Evolutionary conservation across 805 yeast genomes (phyloP).

Genomic region (Saccharomycopsis sp.): DNA sequence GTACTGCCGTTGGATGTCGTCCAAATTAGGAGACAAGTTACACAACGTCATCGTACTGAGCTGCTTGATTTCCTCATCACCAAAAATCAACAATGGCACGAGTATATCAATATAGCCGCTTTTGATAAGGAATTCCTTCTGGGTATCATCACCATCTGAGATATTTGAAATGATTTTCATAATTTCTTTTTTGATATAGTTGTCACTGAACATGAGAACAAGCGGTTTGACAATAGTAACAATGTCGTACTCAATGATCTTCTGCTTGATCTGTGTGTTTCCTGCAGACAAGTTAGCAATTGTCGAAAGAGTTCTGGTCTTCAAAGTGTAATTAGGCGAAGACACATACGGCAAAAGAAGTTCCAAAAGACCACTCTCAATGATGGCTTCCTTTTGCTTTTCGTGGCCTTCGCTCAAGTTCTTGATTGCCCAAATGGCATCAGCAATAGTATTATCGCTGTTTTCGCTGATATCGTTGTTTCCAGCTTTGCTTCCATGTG

Average conservation of each 20-base stretch:
- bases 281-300: conserved; percentile 19
- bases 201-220: conserved; percentile 20
- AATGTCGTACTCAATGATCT: conserved; percentile 15
- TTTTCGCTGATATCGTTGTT: background rate
- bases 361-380: conserved; percentile 15
- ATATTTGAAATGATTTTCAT: conserved; percentile 17
- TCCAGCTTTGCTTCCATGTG: too few relatives aligned
- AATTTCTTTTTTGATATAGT: conserved; percentile 14
- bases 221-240: conserved; percentile 18
- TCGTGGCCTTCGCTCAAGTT: conserved; percentile 18
- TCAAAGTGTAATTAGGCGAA: conserved; percentile 17
- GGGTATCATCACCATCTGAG: conserved; percentile 14
- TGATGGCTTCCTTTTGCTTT: conserved; percentile 11
- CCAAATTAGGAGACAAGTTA: conserved; percentile 13
- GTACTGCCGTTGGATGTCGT: conserved; percentile 18
- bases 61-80: conserved; percentile 19
- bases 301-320: conserved; percentile 14
- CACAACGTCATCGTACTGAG: conserved; percentile 15
- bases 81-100: conserved; percentile 20
- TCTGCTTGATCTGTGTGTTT: conserved; percentile 12
- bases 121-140: conserved; percentile 12
- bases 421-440: conserved; percentile 20
- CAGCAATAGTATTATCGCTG: conserved; percentile 10
- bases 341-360: conserved; percentile 14
- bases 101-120: conserved; percentile 18